A percentile compares a stretch with the other conserved stretches of the same genome.
Evolutionary conservation across 1,284 basidiomycete species (phyloP).

Genomic region (Melampsora americana): DNA sequence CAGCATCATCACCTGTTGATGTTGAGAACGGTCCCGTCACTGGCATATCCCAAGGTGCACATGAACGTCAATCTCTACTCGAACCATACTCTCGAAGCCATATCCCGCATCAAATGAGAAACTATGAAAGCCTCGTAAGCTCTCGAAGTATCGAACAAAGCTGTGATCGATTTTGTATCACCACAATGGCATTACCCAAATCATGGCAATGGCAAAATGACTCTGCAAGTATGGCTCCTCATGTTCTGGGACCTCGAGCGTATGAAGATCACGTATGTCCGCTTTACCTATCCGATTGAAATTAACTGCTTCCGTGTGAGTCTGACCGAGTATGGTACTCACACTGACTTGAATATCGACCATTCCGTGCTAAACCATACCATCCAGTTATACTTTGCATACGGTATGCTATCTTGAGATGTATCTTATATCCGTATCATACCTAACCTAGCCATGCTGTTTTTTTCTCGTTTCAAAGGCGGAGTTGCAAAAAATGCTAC

Average conservation of each 20-base stretch:
- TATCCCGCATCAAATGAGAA: neutral
- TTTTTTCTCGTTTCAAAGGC: slow-evolving; percentile 53
- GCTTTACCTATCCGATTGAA: neutral
- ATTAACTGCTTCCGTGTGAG: neutral
- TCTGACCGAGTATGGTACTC: neutral
- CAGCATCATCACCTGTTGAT: neutral
- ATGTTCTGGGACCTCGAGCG: slow-evolving; percentile 32
- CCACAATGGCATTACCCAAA: slow-evolving; percentile 42
- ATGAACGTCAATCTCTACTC: neutral
- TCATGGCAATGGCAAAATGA: slow-evolving; percentile 40
- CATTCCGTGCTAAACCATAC: neutral
- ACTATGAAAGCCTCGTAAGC: neutral
- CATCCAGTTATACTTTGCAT: slow-evolving; percentile 36
- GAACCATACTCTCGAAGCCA: neutral
- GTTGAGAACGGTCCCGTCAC: neutral
- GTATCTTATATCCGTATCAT: neutral
- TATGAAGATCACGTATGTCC: slow-evolving; percentile 44
- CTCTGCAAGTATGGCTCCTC: slow-evolving; percentile 23
- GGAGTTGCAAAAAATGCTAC: slow-evolving; percentile 65
- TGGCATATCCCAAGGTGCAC: neutral
- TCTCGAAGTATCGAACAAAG: neutral
- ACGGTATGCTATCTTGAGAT: slow-evolving; percentile 11
- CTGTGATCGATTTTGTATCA: slow-evolving; percentile 14
- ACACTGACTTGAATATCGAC: neutral
- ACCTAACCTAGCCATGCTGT: neutral